Percentiles rank a stretch among this genome's conserved stretches.
Conservation (phyloP, 139 green algal species). For the Protoeuglena noctilucae region DNA sequence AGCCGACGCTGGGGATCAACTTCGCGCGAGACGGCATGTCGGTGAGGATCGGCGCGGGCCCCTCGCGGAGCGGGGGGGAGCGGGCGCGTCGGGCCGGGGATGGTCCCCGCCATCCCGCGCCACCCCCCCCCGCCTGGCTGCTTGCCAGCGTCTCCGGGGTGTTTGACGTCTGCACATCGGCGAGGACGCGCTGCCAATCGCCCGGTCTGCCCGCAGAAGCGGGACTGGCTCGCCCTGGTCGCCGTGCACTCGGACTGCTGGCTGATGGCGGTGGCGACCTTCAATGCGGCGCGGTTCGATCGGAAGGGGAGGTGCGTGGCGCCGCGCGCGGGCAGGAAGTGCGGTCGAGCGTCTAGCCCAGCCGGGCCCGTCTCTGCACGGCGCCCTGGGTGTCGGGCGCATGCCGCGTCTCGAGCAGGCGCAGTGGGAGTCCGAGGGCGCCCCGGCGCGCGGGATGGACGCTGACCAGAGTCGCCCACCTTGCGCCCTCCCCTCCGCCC, state of each 20-base stretch:
- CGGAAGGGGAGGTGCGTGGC: conserved; percentile 34
- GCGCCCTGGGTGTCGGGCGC: too few species aligned
- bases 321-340: not conserved
- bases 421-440: conserved; percentile 3
- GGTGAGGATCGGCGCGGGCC: not conserved
- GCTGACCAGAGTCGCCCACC: not conserved
- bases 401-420: not conserved
- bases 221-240: not conserved
- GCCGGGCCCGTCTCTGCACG: too few species aligned
- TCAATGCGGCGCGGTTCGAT: conserved; percentile 84
- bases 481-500: conserved; percentile 3
- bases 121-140: too few species aligned
- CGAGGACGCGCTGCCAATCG: too few species aligned
- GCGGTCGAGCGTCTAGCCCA: not conserved
- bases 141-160: too few species aligned
- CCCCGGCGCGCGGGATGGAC: not conserved
- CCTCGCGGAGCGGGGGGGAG: too few species aligned
- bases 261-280: conserved; percentile 88
- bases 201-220: not conserved
- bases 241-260: conserved; percentile 87
- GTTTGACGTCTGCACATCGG: too few species aligned
- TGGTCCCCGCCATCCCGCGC: too few species aligned
- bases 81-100: too few species aligned
- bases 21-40: conserved; percentile 89
- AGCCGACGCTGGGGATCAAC: conserved; percentile 94